phyloP scores from a whole-genome alignment of 2,329 filamentous ascomycete species.

The Alternaria atra region DNA sequence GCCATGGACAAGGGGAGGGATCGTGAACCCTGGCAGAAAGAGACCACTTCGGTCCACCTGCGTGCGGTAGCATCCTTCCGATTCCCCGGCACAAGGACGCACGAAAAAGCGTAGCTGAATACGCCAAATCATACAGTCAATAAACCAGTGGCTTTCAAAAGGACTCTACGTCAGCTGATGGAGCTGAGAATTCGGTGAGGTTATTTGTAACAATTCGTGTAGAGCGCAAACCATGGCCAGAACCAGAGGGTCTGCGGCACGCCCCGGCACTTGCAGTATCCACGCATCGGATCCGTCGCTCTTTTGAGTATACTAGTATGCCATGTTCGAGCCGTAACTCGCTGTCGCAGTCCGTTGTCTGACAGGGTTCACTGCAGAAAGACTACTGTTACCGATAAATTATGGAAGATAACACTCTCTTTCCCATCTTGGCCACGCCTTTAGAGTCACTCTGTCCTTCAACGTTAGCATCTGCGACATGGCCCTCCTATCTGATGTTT shows the following conservation, averaged over 20 bases:
- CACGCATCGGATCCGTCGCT: not conserved
- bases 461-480: not conserved
- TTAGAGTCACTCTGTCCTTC: not conserved
- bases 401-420: not conserved
- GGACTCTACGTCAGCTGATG: not conserved
- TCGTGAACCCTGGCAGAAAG: not conserved
- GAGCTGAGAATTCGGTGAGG: not conserved
- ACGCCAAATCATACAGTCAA: not conserved
- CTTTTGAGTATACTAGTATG: not conserved
- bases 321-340: not conserved
- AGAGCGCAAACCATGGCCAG: not conserved
- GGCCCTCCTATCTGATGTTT: conserved; percentile 8
- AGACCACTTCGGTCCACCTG: not conserved
- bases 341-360: not conserved
- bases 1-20: not conserved
- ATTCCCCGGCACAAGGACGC: not conserved
- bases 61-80: not conserved
- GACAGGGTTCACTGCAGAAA: not conserved
- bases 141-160: not conserved
- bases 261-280: not conserved
- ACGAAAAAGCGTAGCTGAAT: not conserved
- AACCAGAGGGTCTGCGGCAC: not conserved
- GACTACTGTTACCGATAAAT: not conserved
- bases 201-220: not conserved
- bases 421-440: not conserved